Conservation (phyloP, 179 eudicot genomes). For the Actinidia chinensis region DNA sequence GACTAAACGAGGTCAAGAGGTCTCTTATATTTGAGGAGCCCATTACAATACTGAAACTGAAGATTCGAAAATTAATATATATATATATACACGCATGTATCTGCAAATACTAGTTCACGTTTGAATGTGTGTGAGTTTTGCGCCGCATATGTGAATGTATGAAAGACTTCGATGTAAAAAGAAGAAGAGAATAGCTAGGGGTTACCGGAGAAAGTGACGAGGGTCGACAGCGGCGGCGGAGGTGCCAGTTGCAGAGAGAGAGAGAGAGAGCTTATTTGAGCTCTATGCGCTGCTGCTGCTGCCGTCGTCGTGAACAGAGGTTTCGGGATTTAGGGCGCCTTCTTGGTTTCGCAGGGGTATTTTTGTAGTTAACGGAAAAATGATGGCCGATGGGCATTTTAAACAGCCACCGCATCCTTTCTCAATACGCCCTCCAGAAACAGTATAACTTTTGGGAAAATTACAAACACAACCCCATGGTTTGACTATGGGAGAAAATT, state of each 20-base stretch:
- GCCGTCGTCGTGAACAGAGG: not conserved
- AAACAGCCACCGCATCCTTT: too few species aligned
- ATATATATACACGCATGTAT: not conserved
- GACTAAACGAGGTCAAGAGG: constrained; percentile 74
- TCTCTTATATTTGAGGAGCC: constrained; percentile 71
- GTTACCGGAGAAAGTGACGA: not conserved
- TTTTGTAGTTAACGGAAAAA: not conserved
- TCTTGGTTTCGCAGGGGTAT: too few species aligned
- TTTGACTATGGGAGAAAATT: too few species aligned
- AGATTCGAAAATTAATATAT: not conserved
- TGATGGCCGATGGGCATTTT: too few species aligned
- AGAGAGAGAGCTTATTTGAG: not conserved
- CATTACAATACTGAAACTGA: constrained; percentile 31
- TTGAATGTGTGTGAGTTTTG: too few species aligned
- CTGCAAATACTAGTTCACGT: too few species aligned
- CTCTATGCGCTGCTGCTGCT: not conserved
- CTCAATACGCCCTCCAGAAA: too few species aligned
- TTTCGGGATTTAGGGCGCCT: constrained; percentile 1
- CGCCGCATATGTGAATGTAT: too few species aligned
- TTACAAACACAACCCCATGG: too few species aligned
- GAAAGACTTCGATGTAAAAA: not conserved
- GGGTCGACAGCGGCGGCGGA: not conserved
- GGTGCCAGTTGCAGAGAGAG: not conserved
- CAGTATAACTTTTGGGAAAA: too few species aligned
- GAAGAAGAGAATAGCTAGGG: not conserved